phyloP scores from a whole-genome alignment of 441 rosid genomes.

The Jatropha multifida region DNA sequence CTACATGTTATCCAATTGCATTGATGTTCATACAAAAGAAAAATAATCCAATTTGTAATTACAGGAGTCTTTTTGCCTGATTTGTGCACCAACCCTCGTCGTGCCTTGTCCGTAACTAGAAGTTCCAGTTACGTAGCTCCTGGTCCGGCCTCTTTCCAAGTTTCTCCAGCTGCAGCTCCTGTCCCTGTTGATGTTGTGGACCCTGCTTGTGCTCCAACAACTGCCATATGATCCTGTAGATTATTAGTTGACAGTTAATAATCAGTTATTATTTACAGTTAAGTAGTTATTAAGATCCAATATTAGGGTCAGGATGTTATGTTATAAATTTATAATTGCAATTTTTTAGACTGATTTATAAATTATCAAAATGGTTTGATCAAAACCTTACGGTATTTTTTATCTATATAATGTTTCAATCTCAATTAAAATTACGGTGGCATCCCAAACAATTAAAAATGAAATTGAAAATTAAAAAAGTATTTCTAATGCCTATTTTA shows the following conservation, averaged over 20 bases:
- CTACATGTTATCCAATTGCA: too few relatives aligned
- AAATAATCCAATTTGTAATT: neutral
- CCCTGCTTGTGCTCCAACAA: constrained; percentile 12
- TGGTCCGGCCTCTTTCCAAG: neutral
- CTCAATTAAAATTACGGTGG: too few relatives aligned
- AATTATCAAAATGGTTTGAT: too few relatives aligned
- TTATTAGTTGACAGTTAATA: too few relatives aligned
- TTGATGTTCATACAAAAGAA: too few relatives aligned
- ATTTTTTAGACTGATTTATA: too few relatives aligned
- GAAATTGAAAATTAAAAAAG: neutral
- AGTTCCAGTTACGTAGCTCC: constrained; percentile 26
- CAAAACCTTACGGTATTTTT: too few relatives aligned
- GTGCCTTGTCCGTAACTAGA: constrained; percentile 25
- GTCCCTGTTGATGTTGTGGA: neutral
- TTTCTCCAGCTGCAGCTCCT: neutral
- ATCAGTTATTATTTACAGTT: too few relatives aligned
- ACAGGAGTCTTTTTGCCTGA: constrained; percentile 33
- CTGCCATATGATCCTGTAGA: constrained; percentile 8
- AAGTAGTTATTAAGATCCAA: too few relatives aligned
- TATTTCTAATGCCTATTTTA: neutral
- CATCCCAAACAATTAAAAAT: neutral
- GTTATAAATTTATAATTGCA: too few relatives aligned
- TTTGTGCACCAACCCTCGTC: constrained; percentile 34
- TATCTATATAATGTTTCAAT: too few relatives aligned
- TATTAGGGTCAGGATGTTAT: too few relatives aligned